These are phyloP conservation scores for Bromus sterilis DNA, from an alignment of 176 grass and related monocot species.

Conservation along the genomic window DNA sequence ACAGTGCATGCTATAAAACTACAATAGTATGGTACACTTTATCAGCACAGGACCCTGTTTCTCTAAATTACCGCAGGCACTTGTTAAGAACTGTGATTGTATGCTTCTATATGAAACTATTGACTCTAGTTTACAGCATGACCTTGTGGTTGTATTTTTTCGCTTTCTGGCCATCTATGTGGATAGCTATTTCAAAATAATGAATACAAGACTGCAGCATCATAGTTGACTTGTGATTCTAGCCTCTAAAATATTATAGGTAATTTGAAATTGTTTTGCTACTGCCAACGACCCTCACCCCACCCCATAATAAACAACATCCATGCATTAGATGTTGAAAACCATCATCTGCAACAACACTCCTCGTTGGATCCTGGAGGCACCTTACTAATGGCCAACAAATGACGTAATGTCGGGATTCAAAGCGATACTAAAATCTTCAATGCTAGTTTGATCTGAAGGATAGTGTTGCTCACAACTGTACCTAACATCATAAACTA, in stretches of 20 bases:
- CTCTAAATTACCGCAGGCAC: neutral
- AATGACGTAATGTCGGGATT: neutral
- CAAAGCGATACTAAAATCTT: neutral
- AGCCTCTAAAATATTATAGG: neutral
- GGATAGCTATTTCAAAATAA: constrained; percentile 4
- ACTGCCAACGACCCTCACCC: neutral
- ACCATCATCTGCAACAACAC: neutral
- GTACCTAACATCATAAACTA: neutral
- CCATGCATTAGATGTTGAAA: neutral
- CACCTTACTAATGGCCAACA: neutral
- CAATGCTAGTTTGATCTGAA: neutral
- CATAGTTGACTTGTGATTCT: neutral
- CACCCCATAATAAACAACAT: neutral
- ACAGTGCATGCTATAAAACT: neutral
- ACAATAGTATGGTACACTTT: constrained; percentile 8
- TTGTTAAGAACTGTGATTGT: neutral
- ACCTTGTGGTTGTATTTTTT: neutral
- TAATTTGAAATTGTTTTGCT: neutral
- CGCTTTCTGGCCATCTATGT: neutral
- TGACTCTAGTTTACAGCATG: neutral
- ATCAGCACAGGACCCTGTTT: neutral
- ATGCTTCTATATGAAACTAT: neutral
- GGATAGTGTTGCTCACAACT: neutral
- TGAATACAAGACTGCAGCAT: neutral
- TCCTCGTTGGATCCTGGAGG: neutral